phyloP scores from a whole-genome alignment of 805 yeast genomes.

The Metahyphopichia silvanorum region DNA sequence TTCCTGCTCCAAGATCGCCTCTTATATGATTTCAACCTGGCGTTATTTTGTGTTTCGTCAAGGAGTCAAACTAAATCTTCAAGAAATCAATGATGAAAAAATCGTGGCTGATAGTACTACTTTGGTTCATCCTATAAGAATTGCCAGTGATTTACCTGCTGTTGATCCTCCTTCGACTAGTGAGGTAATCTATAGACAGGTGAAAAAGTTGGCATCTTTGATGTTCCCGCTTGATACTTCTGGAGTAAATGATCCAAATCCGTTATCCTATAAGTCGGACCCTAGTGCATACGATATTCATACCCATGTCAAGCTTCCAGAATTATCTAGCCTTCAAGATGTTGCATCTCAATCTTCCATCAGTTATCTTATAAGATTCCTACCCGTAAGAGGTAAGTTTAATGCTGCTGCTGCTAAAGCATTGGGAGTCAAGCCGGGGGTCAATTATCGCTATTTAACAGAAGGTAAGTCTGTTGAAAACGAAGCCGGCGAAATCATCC shows the following conservation, averaged over 20 bases:
- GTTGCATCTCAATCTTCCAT: conserved; percentile 46
- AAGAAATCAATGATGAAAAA: conserved; percentile 25
- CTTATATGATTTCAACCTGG: conserved; percentile 74
- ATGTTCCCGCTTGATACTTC: conserved; percentile 58
- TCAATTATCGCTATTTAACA: conserved; percentile 55
- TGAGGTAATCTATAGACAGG: conserved; percentile 8
- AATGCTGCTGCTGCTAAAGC: conserved; percentile 59
- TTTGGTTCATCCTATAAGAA: conserved; percentile 35
- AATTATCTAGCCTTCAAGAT: conserved; percentile 16
- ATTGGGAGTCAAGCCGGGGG: conserved; percentile 69
- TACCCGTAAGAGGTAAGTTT: conserved; percentile 76
- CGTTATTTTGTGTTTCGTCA: conserved; percentile 80
- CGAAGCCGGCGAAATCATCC: conserved; percentile 54
- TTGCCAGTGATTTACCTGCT: conserved; percentile 4
- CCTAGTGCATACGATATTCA: conserved; percentile 36
- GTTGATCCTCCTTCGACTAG: conserved; percentile 3
- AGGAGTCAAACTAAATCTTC: conserved; percentile 51
- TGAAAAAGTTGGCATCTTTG: conserved; percentile 39
- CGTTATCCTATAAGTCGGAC: conserved; percentile 34
- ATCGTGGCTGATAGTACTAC: conserved; percentile 35
- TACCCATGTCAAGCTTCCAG: conserved; percentile 33
- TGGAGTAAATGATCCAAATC: conserved; percentile 33
- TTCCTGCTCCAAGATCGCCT: conserved; percentile 27
- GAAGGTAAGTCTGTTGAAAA: conserved; percentile 56
- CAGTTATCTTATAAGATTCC: conserved; percentile 64